Evolutionary conservation across 2,329 filamentous ascomycete genomes (phyloP), one percentile per base, ranked within the genome.

Genomic region (Delphinella strobiligena): DNA sequence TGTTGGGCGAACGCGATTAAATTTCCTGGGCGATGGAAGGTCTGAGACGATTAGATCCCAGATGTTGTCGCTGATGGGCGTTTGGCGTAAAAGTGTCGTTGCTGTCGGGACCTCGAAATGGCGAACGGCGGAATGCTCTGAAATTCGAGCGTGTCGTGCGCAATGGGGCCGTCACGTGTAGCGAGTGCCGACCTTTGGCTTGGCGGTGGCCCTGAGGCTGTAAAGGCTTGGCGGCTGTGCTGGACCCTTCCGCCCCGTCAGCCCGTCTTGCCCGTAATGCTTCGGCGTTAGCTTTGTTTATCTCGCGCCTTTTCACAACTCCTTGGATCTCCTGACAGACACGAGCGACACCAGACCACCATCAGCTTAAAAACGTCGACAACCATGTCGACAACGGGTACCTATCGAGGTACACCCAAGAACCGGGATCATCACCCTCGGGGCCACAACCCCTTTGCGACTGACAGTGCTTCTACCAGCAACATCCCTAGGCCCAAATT

Each of bases 321-420:
- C 31, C 31, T 36, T 19, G 10, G n/a, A 7, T 27, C 22, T 27
- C 12, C 22, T 27, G 22, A n/a, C n/a, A n/a, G n/a, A n/a, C n/a
- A n/a, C n/a, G n/a, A n/a, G n/a, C n/a, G n/a, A n/a, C n/a, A n/a
- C n/a, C n/a, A n/a, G n/a, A n/a, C n/a, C n/a, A n/a, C n/a, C n/a
- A n/a, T n/a, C n/a, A n/a, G n/a, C n/a, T n/a, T n/a, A n/a, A n/a
- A n/a, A n/a, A n/a, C n/a, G n/a, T n/a, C n/a, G n/a, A n/a, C n/a
- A n/a, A n/a, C n/a, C 51, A 78, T 78, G 74, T 78, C 74, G 50
- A 61, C 68, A 52, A 66, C 71, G 41, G 74, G 75, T 50, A 83
- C 80, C 43, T 69, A 80, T 62, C 73, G 81, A 67, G 78, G 78
- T 51, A 84, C 80, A 46, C 80, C 81, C 51, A 81, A 80, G 62